Evolutionary conservation across 352 stramenopile species (phyloP).

Genomic region (Phytophthora colocasiae): DNA sequence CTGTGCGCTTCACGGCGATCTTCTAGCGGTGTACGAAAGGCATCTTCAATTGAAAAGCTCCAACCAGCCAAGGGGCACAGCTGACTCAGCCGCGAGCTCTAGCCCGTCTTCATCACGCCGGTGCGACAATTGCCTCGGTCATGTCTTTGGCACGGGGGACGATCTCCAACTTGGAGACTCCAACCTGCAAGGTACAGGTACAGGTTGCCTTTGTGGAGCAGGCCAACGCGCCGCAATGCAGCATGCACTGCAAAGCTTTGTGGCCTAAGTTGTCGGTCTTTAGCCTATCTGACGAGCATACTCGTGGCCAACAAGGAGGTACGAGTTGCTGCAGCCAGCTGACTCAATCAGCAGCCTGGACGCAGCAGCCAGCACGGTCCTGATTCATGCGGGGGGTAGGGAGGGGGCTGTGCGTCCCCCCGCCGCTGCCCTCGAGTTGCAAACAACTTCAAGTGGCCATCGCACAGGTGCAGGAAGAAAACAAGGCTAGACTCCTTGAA

Average conservation of each 20-base stretch:
- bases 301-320: constrained; percentile 3
- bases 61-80: constrained; percentile 13
- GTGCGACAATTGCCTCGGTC: constrained; percentile 22
- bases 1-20: constrained; percentile 18
- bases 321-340: constrained; percentile 8
- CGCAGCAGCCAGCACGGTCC: constrained; percentile 6
- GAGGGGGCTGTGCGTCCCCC: constrained; percentile 10
- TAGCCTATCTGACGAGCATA: constrained; percentile 2
- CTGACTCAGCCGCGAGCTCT: constrained; percentile 20
- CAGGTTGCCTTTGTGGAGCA: constrained; percentile 7
- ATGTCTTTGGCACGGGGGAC: constrained; percentile 6
- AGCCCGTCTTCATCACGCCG: constrained; percentile 10
- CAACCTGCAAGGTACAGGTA: background rate
- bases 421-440: constrained; percentile 12
- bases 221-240: background rate
- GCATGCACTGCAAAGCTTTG: background rate
- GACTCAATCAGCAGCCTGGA: constrained; percentile 16
- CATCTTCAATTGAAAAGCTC: constrained; percentile 5
- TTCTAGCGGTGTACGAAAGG: constrained; percentile 5
- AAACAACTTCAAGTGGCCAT: constrained; percentile 25
- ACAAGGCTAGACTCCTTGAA: background rate
- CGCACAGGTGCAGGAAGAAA: background rate
- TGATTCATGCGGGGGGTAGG: constrained; percentile 28
- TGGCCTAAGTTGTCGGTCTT: background rate
- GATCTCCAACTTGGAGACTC: too few species aligned